phyloP scores from a whole-genome alignment of 176 grass and related monocot species.

The Avena sativa region DNA sequence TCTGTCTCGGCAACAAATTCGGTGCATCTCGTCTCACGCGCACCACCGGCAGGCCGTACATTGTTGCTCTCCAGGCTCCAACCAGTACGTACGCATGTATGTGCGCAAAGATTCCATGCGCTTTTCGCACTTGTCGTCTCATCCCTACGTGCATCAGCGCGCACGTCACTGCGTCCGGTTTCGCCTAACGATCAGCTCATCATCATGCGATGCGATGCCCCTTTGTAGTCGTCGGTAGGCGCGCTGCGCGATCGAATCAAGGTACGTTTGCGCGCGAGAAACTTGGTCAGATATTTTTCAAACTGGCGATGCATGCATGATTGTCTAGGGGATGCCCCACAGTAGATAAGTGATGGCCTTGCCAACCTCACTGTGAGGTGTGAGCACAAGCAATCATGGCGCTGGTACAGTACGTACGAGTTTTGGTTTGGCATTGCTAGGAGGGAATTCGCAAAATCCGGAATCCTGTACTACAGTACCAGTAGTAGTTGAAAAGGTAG shows the following conservation, averaged over 20 bases:
- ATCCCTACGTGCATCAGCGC: not conserved
- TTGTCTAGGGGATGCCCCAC: not conserved
- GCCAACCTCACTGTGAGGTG: not conserved
- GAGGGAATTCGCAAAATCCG: not conserved
- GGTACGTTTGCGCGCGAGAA: not conserved
- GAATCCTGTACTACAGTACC: not conserved
- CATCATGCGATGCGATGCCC: no score
- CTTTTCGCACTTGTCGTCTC: not conserved
- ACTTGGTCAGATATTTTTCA: not conserved
- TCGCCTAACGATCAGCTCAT: not conserved
- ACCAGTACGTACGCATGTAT: not conserved
- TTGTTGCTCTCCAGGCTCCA: not conserved
- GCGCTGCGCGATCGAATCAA: not conserved
- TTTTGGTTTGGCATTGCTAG: constrained; percentile 26
- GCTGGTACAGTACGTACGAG: not conserved
- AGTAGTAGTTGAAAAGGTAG: not conserved
- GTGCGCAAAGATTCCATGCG: not conserved
- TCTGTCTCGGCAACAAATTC: not conserved
- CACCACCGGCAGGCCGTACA: no score
- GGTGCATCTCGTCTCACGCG: constrained; percentile 20
- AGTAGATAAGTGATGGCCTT: not conserved
- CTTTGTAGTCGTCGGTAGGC: not conserved
- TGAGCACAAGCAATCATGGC: not conserved
- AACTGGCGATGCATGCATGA: not conserved
- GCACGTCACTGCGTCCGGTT: not conserved